Evolutionary conservation across 345 rosid genomes (phyloP).

Genomic region (Arabis alpina): DNA sequence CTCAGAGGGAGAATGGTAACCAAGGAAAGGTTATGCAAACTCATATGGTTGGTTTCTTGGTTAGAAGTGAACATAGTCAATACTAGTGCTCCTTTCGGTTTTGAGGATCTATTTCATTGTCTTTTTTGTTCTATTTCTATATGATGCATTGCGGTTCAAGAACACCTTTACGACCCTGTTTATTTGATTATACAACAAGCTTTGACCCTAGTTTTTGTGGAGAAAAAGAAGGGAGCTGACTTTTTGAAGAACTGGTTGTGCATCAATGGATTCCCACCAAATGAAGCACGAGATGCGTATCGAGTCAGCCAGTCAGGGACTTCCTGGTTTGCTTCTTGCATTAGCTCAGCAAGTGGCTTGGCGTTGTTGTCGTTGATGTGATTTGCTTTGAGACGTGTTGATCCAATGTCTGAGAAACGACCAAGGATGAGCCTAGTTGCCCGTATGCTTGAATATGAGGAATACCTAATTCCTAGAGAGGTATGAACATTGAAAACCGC

Average conservation of each 20-base stretch:
- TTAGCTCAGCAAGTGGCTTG: conserved; percentile 72
- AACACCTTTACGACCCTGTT: conserved; percentile 21
- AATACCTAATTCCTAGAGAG: conserved; percentile 95
- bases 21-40: conserved; percentile 70
- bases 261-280: conserved; percentile 87
- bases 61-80: conserved; percentile 3
- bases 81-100: conserved; percentile 8
- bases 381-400: conserved; percentile 91
- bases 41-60: conserved; percentile 14
- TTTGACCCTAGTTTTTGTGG: conserved; percentile 95
- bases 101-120: conserved; percentile 1
- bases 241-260: conserved; percentile 90
- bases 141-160: conserved; percentile 15
- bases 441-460: conserved; percentile 98
- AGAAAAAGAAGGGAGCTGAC: conserved; percentile 98
- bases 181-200: conserved; percentile 69
- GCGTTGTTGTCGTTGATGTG: conserved; percentile 78
- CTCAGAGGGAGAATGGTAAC: conserved; percentile 79
- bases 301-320: conserved; percentile 93
- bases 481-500: conserved; percentile 39
- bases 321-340: conserved; percentile 97
- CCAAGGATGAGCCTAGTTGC: conserved; percentile 99
- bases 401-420: conserved; percentile 89
- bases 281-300: conserved; percentile 72
- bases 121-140: conserved; percentile 6